These are phyloP conservation scores for Daldinia grandis DNA, from an alignment of 495 filamentous ascomycete species.

Conservation along the genomic window DNA sequence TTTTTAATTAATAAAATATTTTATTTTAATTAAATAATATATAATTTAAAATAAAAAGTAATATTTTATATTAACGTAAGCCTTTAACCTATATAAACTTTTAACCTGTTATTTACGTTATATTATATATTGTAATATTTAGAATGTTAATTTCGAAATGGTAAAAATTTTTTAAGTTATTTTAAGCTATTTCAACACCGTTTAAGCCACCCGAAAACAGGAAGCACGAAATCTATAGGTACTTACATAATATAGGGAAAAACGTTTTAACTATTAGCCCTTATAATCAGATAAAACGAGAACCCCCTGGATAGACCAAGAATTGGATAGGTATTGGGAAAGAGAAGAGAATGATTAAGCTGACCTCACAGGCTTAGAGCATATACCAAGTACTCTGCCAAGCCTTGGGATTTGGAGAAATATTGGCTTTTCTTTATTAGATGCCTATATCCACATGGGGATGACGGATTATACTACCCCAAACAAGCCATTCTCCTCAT, in stretches of 20 bases:
- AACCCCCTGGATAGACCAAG: not conserved
- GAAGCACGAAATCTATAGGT: not conserved
- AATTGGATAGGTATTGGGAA: not conserved
- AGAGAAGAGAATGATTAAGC: not conserved
- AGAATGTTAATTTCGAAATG: not conserved
- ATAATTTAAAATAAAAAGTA: no score
- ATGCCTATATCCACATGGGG: not conserved
- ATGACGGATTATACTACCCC: constrained; percentile 4
- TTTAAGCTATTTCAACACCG: not conserved
- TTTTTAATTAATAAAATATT: no score
- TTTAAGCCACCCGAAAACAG: not conserved
- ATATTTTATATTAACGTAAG: no score
- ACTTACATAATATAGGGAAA: not conserved
- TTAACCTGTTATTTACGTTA: no score
- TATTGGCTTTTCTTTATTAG: not conserved
- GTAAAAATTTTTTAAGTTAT: not conserved
- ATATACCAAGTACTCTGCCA: constrained; percentile 13
- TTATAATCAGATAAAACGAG: not conserved
- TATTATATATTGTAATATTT: not conserved
- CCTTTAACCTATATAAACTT: no score
- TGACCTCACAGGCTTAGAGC: not conserved
- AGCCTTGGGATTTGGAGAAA: constrained; percentile 25
- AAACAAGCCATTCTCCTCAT: constrained; percentile 12
- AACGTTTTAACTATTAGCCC: not conserved
- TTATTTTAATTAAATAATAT: no score